A percentile compares a stretch with the other conserved stretches of the same genome.
phyloP scores from a whole-genome alignment of 306 rosid genomes.

The Quercus ilex region DNA sequence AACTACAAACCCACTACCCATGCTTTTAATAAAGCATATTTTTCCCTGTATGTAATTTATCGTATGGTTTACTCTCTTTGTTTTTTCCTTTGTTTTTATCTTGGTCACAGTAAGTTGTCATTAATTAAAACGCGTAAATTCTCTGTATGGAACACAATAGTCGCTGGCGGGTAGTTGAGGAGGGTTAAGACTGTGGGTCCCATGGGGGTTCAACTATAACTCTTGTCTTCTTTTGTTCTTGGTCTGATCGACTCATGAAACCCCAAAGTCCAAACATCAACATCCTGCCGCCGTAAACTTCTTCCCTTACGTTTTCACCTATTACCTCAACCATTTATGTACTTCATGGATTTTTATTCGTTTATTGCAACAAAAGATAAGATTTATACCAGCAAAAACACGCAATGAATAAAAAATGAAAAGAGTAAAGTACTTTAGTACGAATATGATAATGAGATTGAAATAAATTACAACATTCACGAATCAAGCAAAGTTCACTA shows the following conservation, averaged over 20 bases:
- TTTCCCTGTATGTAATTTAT: no score
- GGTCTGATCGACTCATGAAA: no score
- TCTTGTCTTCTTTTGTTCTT: no score
- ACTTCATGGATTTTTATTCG: not conserved
- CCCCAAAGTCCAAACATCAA: not conserved
- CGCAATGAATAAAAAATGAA: not conserved
- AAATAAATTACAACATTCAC: not conserved
- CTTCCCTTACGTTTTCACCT: not conserved
- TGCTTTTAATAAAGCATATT: no score
- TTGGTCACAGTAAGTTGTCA: not conserved
- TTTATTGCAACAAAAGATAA: not conserved
- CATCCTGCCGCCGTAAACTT: not conserved
- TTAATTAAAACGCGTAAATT: slow-evolving; percentile 17
- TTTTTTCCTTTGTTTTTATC: no score
- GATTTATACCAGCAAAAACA: not conserved
- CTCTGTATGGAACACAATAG: slow-evolving; percentile 18
- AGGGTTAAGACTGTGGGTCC: slow-evolving; percentile 46
- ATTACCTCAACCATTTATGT: not conserved
- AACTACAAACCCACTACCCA: no score
- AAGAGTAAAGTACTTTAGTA: no score
- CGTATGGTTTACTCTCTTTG: no score
- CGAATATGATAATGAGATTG: not conserved
- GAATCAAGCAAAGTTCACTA: no score
- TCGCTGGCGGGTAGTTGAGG: slow-evolving; percentile 40
- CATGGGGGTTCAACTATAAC: not conserved